Evolutionary conservation across 495 filamentous ascomycete genomes (phyloP).

Genomic region (Penicillium egyptiacum): DNA sequence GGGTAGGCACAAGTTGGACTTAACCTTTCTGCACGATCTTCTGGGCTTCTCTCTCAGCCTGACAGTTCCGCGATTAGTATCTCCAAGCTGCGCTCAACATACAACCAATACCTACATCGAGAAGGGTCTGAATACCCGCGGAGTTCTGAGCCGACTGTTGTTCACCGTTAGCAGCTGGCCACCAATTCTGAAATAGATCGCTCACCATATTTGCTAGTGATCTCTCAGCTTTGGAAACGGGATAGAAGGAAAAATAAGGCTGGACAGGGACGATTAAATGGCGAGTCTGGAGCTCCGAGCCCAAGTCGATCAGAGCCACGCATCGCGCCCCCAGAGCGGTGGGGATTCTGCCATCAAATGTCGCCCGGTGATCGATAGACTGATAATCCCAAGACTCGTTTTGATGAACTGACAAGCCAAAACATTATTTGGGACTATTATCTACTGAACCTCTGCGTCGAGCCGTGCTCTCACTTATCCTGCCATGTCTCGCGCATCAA

Average conservation of each 20-base stretch:
- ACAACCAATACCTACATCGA: conserved; percentile 72
- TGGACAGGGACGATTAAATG: conserved; percentile 21
- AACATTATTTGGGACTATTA: conserved; percentile 2
- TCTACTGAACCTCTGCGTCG: neutral
- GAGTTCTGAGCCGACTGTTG: conserved; percentile 97
- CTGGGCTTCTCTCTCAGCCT: conserved; percentile 98
- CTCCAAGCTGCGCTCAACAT: neutral
- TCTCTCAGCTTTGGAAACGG: conserved; percentile 17
- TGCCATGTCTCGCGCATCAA: conserved; percentile 83
- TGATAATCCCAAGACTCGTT: conserved; percentile 27
- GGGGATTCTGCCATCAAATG: conserved; percentile 33
- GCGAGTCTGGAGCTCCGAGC: conserved; percentile 38
- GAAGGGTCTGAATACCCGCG: conserved; percentile 94
- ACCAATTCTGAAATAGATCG: neutral
- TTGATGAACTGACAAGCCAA: conserved; percentile 8
- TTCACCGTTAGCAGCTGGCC: conserved; percentile 30
- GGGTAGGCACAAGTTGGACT: conserved; percentile 14
- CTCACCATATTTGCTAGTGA: conserved; percentile 42
- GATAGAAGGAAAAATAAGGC: conserved; percentile 12
- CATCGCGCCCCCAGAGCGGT: conserved; percentile 42
- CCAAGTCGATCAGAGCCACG: conserved; percentile 37
- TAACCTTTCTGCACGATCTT: conserved; percentile 98
- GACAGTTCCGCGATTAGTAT: conserved; percentile 31
- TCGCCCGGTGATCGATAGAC: conserved; percentile 36
- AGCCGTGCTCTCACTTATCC: neutral